Conservation (phyloP, 2,329 filamentous ascomycete species). For the Lasiodiplodia theobromae region DNA sequence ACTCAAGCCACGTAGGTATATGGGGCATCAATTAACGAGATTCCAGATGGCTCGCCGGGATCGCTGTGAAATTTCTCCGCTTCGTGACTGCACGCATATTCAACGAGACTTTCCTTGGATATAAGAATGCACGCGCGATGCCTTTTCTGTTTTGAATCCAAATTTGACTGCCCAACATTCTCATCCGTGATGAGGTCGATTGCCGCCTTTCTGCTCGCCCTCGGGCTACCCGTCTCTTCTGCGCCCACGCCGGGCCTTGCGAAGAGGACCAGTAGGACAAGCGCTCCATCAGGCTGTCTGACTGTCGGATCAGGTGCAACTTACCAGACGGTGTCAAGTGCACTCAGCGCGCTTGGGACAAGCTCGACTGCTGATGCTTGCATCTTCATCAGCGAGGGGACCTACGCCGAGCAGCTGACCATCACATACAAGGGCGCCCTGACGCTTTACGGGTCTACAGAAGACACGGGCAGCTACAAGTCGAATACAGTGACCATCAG, state of each 20-base stretch:
- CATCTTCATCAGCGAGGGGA: conserved; percentile 69
- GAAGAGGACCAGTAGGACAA: conserved; percentile 43
- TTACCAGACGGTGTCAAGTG: conserved; percentile 62
- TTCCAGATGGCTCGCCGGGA: not conserved
- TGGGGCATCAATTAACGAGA: not conserved
- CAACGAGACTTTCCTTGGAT: not conserved
- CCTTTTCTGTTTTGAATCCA: not conserved
- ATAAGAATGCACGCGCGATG: not conserved
- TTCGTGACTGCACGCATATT: not conserved
- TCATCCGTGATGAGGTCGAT: not conserved
- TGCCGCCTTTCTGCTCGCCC: not conserved
- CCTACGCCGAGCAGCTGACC: conserved; percentile 67
- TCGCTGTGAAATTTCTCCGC: not conserved
- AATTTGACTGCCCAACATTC: not conserved
- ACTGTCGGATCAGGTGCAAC: conserved; percentile 51
- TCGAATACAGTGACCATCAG: conserved; percentile 66
- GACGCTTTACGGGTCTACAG: conserved; percentile 67
- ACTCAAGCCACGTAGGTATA: too few species aligned
- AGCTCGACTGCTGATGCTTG: conserved; percentile 58
- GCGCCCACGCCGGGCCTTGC: not conserved
- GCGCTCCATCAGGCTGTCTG: conserved; percentile 59
- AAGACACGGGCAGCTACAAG: conserved; percentile 56
- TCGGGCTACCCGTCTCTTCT: not conserved
- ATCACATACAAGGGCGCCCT: conserved; percentile 59
- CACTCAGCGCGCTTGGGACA: conserved; percentile 65